Evolutionary conservation across 2,329 filamentous ascomycete species (phyloP), one percentile per base, ranked within the genome.

Genomic region (Aspergillus spinulosporus): DNA sequence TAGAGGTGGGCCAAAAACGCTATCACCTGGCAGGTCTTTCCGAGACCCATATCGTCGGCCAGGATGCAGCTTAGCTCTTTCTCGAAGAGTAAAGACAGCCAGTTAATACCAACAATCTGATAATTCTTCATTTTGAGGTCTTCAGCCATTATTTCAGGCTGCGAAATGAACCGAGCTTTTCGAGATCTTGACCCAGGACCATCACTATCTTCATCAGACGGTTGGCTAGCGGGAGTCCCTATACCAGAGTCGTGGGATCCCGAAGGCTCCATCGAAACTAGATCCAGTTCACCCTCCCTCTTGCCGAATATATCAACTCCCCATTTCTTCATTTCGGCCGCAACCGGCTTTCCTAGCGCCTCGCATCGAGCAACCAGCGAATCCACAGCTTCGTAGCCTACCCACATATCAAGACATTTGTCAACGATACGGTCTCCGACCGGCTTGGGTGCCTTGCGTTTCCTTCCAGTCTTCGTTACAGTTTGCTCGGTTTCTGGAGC

Each of bases 1-100:
- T 89, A 85, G 28, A 99, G 79, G 65, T 96, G 88, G 12, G 91
- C 89, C 45, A 99, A 81, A 66, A 99, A 91, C 0, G 91, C 87
- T 64, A 99, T 96, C 59, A 97, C 91, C 68, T 99, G 93, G 66
- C 92, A 97, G 0, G 94, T 99, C 79, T 99, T 99, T 45, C 94
- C 94, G 40, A 93, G 79, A 45, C 80, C 94, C 94, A 99, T 99
- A 70, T 99, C 94, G 70, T 99, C 94, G 1, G 94, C 94, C 14
- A 99, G 80, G 56, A 99, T 97, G 60, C 92, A 93, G 45, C 90
- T 93, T 50, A 95, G 83, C 31, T 86, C 82, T 57, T 89, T 86
- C 51, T 87, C 82, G 76, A 91, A 96, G 11, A 99, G 81, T 45
- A 97, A 76, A 54, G 87, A 86, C 68, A 99, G 83, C 94, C 94